A percentile compares a stretch with the other conserved stretches of the same genome.
phyloP scores from a whole-genome alignment of 768 basidiomycete species.

The Agaricus sinodeliciosus region DNA sequence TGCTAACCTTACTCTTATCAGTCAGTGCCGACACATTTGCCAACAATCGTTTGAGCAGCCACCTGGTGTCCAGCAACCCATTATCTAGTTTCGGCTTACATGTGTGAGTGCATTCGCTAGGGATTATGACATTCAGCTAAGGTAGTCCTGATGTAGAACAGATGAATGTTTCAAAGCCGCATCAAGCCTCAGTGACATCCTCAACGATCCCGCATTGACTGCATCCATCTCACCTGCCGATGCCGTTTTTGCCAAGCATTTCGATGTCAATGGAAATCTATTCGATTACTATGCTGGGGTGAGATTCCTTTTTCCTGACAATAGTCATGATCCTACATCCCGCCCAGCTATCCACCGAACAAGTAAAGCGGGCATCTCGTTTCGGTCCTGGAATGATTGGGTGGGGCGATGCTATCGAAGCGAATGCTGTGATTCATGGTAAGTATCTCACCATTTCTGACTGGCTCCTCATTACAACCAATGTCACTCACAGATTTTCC shows the following conservation, averaged over 20 bases:
- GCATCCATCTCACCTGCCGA: constrained; percentile 18
- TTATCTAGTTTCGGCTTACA: constrained; percentile 21
- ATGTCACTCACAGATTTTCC: constrained; percentile 21
- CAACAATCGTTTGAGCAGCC: constrained; percentile 32
- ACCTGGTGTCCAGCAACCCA: constrained; percentile 21
- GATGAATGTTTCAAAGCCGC: constrained; percentile 18
- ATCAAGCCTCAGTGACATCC: constrained; percentile 23
- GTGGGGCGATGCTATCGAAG: constrained; percentile 23
- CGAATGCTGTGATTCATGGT: constrained; percentile 22
- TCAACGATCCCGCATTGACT: constrained; percentile 27
- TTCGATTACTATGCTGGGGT: constrained; percentile 17
- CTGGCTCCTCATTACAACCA: background rate
- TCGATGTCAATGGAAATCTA: background rate
- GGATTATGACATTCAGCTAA: background rate
- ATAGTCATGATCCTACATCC: too few relatives aligned
- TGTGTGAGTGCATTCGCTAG: constrained; percentile 12
- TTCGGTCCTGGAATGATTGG: constrained; percentile 28
- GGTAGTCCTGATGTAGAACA: constrained; percentile 9
- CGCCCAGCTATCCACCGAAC: background rate
- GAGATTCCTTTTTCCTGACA: background rate
- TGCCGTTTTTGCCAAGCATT: constrained; percentile 20
- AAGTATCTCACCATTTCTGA: background rate
- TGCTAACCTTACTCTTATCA: constrained; percentile 5
- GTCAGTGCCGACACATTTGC: constrained; percentile 12
- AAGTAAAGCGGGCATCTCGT: constrained; percentile 11